A percentile compares a stretch with the other conserved stretches of the same genome.
These are phyloP conservation scores for Lepidopterella palustris DNA, from an alignment of 495 filamentous ascomycete genomes.

Conservation along the genomic window DNA sequence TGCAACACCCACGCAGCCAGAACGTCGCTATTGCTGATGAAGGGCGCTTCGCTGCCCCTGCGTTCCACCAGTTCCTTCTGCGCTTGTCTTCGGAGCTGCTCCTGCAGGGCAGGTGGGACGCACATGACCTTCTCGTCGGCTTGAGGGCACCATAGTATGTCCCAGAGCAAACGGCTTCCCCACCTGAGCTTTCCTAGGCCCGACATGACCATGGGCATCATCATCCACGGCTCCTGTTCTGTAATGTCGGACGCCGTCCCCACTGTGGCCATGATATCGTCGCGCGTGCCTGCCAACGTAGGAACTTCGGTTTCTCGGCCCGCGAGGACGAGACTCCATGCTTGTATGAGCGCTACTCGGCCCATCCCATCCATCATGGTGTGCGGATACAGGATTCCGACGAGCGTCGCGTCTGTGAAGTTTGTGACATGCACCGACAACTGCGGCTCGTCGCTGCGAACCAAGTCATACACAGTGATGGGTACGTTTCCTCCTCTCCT, in stretches of 20 bases:
- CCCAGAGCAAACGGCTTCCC: constrained; percentile 2
- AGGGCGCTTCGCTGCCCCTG: constrained; percentile 33
- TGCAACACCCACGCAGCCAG: constrained; percentile 37
- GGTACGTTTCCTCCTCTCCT: constrained; percentile 14
- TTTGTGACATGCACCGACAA: constrained; percentile 44
- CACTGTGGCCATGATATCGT: constrained; percentile 32
- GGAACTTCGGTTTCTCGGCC: constrained; percentile 38
- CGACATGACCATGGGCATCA: constrained; percentile 31
- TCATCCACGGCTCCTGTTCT: constrained; percentile 22
- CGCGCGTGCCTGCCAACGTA: constrained; percentile 30
- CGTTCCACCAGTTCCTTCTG: constrained; percentile 1
- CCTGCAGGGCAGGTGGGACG: too few species aligned
- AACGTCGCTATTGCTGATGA: constrained; percentile 42
- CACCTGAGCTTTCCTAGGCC: background rate
- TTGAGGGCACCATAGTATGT: constrained; percentile 7
- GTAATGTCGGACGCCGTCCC: constrained; percentile 12
- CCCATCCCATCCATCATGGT: constrained; percentile 45
- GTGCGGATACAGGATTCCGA: constrained; percentile 45
- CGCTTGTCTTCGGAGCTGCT: constrained; percentile 2
- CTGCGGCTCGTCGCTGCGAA: constrained; percentile 40
- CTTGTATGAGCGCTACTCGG: constrained; percentile 26
- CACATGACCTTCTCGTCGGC: background rate
- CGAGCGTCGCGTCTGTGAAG: constrained; percentile 45
- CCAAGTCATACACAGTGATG: constrained; percentile 37
- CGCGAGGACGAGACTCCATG: constrained; percentile 38